phyloP scores from a whole-genome alignment of 2,329 filamentous ascomycete genomes.

The Venturia nashicola region DNA sequence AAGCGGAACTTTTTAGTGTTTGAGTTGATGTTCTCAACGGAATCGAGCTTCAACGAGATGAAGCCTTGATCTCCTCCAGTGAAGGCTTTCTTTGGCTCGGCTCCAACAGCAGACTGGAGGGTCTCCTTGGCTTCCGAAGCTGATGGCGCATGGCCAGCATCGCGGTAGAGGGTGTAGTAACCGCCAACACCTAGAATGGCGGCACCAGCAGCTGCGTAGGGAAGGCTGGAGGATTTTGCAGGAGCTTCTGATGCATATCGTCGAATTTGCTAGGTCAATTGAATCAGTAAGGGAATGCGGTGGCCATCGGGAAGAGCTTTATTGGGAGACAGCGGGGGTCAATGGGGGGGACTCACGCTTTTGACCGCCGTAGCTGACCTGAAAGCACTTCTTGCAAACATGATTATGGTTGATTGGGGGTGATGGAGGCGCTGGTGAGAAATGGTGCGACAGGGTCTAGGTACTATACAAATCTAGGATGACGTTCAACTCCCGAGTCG shows the following conservation, averaged over 20 bases:
- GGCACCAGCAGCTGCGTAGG: conserved; percentile 5
- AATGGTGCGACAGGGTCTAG: background rate
- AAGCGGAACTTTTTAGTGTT: conserved; percentile 94
- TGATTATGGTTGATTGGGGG: background rate
- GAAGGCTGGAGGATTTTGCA: background rate
- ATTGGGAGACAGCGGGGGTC: background rate
- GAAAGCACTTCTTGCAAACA: conserved; percentile 11
- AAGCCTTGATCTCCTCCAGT: conserved; percentile 79
- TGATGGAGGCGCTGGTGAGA: background rate
- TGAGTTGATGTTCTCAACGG: conserved; percentile 71
- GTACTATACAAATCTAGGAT: background rate
- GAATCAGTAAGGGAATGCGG: background rate
- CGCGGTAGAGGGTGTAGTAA: conserved; percentile 7
- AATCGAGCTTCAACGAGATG: conserved; percentile 65
- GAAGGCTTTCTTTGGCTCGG: conserved; percentile 10
- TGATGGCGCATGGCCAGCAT: background rate
- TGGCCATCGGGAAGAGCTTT: background rate
- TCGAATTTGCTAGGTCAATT: conserved; percentile 9
- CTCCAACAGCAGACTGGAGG: background rate
- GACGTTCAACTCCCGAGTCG: background rate
- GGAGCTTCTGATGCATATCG: conserved; percentile 10
- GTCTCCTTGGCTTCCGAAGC: conserved; percentile 5
- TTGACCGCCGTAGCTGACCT: conserved; percentile 3
- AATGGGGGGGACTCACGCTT: conserved; percentile 8
- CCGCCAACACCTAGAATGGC: conserved; percentile 5